Base-by-base conservation (phyloP, 2,329 filamentous ascomycete species). In the Incumbomyces lentus region DNA sequence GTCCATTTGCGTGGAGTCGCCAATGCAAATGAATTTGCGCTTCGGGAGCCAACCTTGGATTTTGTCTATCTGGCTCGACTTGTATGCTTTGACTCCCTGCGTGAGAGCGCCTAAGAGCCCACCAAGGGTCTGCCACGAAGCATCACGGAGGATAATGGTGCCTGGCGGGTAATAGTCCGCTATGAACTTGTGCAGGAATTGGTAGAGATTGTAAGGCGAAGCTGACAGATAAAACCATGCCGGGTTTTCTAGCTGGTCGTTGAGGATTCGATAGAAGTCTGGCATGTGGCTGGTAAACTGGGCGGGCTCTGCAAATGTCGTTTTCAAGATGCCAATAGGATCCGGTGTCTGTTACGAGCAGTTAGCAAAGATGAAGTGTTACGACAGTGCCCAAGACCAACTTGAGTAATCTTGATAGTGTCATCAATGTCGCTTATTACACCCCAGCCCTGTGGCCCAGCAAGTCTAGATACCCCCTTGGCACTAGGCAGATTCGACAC, bases 181-280 rank as follows among this genome's bases (percentile, higher is more conserved):
- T 31, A 87, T 73, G 66, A 96, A 96, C 1, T 73, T 64, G 47
- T 76, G 81, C 18, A 96, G 74, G 65, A 95, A 92, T 0, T 86
- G 84, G 60, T 95, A 95, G 8, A 96, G 76, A 57, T 93, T 95
- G 70, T 95, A 95, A 0, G 90, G 90, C 0, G 88, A 94, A 0
- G 90, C 89, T 0, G 86, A 93, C 39, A 96, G 76, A 64, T 96
- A 96, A 70, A 94, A 95, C 75, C 86, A 95, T 0, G 87, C 77
- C 1, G 87, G 82, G 7, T 74, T 71, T 7, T 74, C 49, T 7
- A 79, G 67, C 34, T 68, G 63, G 12, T 61, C 60, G 37, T 81
- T 69, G 10, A 94, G 71, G 46, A 81, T 72, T 17, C 69, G 66
- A 68, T 95, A 95, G 1, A 95, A 73, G 56, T 86, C 81, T 0